Evolutionary conservation across 2,329 filamentous ascomycete species (phyloP), one percentile per base, ranked within the genome.

Genomic region (Akanthomyces muscarius): DNA sequence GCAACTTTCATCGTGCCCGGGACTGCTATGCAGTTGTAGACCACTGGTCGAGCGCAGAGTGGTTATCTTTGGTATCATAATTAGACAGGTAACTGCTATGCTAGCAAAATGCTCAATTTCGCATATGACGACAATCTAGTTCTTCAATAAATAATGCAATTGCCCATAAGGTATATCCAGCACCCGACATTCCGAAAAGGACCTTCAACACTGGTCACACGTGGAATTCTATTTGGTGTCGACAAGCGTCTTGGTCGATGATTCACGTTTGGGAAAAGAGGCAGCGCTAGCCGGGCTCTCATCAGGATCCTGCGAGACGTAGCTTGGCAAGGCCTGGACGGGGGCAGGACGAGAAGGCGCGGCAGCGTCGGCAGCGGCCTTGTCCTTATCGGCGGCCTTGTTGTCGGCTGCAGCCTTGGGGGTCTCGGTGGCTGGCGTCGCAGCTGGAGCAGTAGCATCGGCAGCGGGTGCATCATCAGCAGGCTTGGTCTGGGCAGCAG

Each of bases 211-310:
- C 5, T 36, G 11, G 25, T 14, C 21, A 30, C 50, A 33, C 23
- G 42, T 28, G 14, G 13, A 45, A 23, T 6, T 10, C 44, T 54
- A 41, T 14, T 38, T 48, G 41, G 3, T 28, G 10, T 58, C 38
- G 16, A 52, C 45, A 38, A 41, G 47, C 28, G 61, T 57, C 45
- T 63, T 63, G 45, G 55, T 57, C 54, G 62, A 61, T 5, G 50
- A 42, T 6, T 67, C 65, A 14, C 61, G 60, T 51, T 63, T 65
- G 5, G 66, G 66, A 44, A 53, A 28, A 36, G 55, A 28, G 42
- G 64, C 66, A 14, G 64, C 53, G 45, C 64, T 65, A 14, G 66
- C 66, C 5, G 66, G 66, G 21, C 64, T 66, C 44, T 64, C 66
- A 36, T 67, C 66, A 4, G 66, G 66, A 36, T 67, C 64, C 11